Evolutionary conservation across 345 rosid species (phyloP).

Genomic region (Clarkia xantiana): DNA sequence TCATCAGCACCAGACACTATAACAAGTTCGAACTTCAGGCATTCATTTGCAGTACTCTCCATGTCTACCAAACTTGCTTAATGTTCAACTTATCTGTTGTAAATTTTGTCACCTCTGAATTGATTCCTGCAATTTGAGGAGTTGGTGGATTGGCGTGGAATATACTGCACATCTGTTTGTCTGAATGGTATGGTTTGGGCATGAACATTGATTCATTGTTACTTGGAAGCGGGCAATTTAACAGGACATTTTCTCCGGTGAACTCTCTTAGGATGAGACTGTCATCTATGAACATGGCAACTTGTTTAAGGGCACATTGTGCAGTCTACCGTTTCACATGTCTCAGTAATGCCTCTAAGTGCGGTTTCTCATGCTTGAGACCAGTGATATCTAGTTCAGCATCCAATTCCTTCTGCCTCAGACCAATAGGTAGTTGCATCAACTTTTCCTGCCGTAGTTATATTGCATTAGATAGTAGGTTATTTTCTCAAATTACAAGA

Average conservation of each 20-base stretch:
- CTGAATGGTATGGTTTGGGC: slow-evolving; percentile 4
- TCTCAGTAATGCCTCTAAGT: not conserved
- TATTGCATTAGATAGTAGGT: not conserved
- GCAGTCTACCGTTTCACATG: not conserved
- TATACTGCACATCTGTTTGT: not conserved
- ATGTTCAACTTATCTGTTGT: not conserved
- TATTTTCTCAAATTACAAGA: not conserved
- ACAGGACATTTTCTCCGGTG: slow-evolving; percentile 10
- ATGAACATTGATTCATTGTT: not conserved
- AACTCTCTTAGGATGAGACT: not conserved
- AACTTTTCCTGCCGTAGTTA: not conserved
- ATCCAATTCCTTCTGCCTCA: not conserved
- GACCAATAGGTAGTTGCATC: not conserved
- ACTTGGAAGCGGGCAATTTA: not conserved
- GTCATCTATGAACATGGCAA: not conserved
- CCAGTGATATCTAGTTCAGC: not conserved
- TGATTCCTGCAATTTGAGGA: not conserved
- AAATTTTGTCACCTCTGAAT: not conserved
- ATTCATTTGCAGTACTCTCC: too few relatives aligned
- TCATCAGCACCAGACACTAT: too few relatives aligned
- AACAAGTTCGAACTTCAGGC: too few relatives aligned
- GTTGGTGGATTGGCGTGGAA: not conserved
- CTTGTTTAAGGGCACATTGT: not conserved
- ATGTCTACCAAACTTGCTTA: too few relatives aligned
- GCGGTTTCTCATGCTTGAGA: too few relatives aligned